Base-by-base conservation (phyloP, 1,284 basidiomycete genomes). In the Pterulicium gracile region DNA sequence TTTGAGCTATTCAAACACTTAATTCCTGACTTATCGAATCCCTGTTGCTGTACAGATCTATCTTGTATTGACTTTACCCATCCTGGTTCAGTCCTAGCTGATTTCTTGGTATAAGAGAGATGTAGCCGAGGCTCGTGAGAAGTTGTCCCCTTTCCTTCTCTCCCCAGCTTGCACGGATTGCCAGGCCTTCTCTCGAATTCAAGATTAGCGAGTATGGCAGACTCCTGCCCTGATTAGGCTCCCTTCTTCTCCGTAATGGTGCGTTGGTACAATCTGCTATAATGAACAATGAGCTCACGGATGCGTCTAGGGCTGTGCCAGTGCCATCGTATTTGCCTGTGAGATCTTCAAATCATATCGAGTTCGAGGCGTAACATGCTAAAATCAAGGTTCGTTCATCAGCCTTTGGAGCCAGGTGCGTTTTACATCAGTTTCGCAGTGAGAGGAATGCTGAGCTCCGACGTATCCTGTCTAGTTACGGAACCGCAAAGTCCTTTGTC, bases 151-250 rank as follows among this genome's bases (percentile, higher is more conserved):
- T n/a, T n/a, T n/a, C n/a, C n/a, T n/a, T n/a, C n/a, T n/a, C n/a
- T n/a, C n/a, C n/a, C n/a, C n/a, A n/a, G n/a, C n/a, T n/a, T n/a
- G n/a, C n/a, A n/a, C n/a, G n/a, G n/a, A n/a, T n/a, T n/a, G n/a
- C n/a, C n/a, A n/a, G n/a, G n/a, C n/a, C 27, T n/a, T 32, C 7
- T 32, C 27, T 32, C 27, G 27, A 32, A n/a, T n/a, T 32, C 27
- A n/a, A 7, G n/a, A 32, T n/a, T n/a, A 27, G 19, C 22, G 48
- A 43, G 52, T 45, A 39, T 39, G 36, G 19, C 36, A 10, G 36
- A 39, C 15, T 39, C 36, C n/a, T 39, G 36, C 15, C 36, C 36
- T 39, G 36, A 39, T 15, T 39, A 39, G n/a, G 36, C 36, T 10
- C 36, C 36, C 4, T 39, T 39, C 36, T 39, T 39, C 36, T 39